Conservation (phyloP, 2,329 filamentous ascomycete species). For the Gremmenia infestans region DNA sequence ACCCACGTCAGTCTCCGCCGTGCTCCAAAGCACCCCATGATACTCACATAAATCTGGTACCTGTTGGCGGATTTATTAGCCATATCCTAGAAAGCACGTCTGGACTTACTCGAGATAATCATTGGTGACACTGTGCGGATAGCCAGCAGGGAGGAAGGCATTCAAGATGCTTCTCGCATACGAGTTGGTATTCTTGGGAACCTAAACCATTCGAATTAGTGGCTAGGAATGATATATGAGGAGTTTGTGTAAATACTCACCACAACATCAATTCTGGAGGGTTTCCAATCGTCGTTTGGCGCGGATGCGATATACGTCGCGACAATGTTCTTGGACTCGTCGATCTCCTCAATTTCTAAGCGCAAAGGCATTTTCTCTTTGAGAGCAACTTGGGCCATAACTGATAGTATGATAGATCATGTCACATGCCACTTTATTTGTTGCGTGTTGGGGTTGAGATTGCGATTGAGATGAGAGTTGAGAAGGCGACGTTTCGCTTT, state of each 20-base stretch:
- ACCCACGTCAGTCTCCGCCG: background rate
- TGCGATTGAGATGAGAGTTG: background rate
- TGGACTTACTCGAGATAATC: conserved; percentile 59
- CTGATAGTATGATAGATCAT: background rate
- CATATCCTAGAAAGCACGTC: background rate
- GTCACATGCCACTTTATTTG: background rate
- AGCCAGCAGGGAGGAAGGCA: conserved; percentile 64
- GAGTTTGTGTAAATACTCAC: conserved; percentile 12
- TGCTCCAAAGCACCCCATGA: conserved; percentile 21
- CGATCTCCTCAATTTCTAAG: conserved; percentile 24
- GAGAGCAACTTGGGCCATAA: background rate
- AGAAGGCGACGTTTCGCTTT: conserved; percentile 10
- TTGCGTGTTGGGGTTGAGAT: background rate
- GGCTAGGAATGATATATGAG: background rate
- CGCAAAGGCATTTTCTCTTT: background rate
- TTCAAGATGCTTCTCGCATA: conserved; percentile 40
- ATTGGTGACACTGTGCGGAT: conserved; percentile 63
- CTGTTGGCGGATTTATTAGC: conserved; percentile 34
- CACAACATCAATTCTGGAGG: conserved; percentile 22
- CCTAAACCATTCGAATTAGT: conserved; percentile 9
- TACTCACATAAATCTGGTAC: conserved; percentile 62
- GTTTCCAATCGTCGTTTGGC: background rate
- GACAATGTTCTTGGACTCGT: conserved; percentile 30
- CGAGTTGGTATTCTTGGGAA: conserved; percentile 21
- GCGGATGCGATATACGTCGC: conserved; percentile 27